phyloP scores from a whole-genome alignment of 202 grass and related monocot species.

The Brachypodium distachyon region DNA sequence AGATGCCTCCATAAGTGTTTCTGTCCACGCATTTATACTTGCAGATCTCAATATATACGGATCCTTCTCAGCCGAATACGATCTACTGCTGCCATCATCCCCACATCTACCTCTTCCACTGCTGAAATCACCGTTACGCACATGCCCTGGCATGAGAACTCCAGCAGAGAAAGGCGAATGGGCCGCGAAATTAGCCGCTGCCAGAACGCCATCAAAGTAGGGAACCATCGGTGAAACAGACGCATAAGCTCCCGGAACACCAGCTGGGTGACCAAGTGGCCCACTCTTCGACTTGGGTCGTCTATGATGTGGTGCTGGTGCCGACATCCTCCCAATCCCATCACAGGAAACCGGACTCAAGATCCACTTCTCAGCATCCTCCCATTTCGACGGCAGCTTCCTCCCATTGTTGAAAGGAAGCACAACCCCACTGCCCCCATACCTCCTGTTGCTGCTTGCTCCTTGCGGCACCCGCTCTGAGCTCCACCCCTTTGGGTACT shows the following conservation, averaged over 20 bases:
- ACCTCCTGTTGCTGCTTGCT: constrained; percentile 29
- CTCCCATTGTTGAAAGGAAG: constrained; percentile 84
- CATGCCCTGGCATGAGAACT: constrained; percentile 58
- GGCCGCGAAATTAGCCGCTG: constrained; percentile 42
- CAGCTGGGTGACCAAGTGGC: constrained; percentile 57
- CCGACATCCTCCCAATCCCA: constrained; percentile 46
- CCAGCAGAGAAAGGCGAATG: constrained; percentile 85
- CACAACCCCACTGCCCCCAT: constrained; percentile 47
- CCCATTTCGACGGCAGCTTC: constrained; percentile 96
- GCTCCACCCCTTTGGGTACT: constrained; percentile 91
- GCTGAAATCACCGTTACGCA: constrained; percentile 27
- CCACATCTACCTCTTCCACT: constrained; percentile 38
- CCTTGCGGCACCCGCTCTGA: constrained; percentile 75
- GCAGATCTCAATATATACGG: constrained; percentile 64
- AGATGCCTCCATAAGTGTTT: constrained; percentile 86
- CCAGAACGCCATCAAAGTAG: constrained; percentile 50
- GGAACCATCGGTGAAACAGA: constrained; percentile 52
- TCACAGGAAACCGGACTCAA: constrained; percentile 74
- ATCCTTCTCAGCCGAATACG: constrained; percentile 48
- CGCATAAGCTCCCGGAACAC: constrained; percentile 37
- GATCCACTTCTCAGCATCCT: constrained; percentile 99
- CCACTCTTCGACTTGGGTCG: constrained; percentile 96
- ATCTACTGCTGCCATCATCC: constrained; percentile 39
- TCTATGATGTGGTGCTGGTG: constrained; percentile 50
- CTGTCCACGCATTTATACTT: constrained; percentile 77